Conservation (phyloP, 306 rosid species). For the Dalbergia oliveri region DNA sequence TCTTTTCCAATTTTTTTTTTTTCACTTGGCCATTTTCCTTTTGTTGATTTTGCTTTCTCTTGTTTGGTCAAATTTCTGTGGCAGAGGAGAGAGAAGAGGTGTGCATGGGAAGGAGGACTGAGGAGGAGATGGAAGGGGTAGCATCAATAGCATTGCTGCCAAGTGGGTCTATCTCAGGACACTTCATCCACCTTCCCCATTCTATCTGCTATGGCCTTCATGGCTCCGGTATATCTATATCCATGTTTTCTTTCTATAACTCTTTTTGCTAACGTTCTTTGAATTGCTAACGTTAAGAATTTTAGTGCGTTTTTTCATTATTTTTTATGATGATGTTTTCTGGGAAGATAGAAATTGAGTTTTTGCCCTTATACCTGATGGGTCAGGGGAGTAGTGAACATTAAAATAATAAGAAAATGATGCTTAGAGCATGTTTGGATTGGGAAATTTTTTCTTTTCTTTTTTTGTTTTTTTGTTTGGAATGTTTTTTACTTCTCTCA, state of each 20-base stretch:
- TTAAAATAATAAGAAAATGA: background rate
- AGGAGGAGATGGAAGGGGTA: constrained; percentile 80
- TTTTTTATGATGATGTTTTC: background rate
- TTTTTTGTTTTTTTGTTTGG: too few relatives aligned
- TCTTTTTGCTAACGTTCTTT: background rate
- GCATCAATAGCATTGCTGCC: constrained; percentile 90
- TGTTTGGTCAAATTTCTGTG: background rate
- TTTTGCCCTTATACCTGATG: background rate
- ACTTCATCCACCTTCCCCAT: constrained; percentile 78
- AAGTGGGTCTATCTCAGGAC: constrained; percentile 88
- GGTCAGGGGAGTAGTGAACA: background rate
- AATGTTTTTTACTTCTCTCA: too few relatives aligned
- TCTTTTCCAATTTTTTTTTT: background rate
- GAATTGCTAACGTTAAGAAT: background rate
- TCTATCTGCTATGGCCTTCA: constrained; percentile 85
- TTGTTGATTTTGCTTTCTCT: background rate
- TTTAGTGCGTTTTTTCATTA: constrained; percentile 8
- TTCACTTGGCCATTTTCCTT: constrained; percentile 11
- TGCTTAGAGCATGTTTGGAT: background rate
- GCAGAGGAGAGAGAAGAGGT: constrained; percentile 51
- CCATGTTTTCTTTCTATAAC: constrained; percentile 17
- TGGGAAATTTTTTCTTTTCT: too few relatives aligned
- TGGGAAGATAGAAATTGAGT: constrained; percentile 29
- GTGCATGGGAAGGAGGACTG: constrained; percentile 27
- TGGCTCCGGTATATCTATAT: constrained; percentile 68